Conservation (phyloP, 768 basidiomycete species). For the Dictyophora rubrovolvata region DNA sequence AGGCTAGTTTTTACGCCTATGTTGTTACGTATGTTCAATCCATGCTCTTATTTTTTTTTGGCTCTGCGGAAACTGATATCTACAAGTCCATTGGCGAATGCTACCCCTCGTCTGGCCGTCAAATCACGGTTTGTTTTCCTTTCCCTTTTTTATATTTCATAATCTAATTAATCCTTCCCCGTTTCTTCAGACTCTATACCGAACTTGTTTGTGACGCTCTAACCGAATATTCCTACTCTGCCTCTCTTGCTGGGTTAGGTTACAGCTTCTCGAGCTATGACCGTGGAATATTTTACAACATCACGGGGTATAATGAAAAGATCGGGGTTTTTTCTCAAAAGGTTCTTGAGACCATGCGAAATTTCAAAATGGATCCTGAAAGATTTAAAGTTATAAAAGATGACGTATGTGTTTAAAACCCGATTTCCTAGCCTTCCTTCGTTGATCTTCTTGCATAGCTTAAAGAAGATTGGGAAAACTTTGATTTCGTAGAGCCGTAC, state of each 20-base stretch:
- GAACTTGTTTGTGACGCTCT: conserved; percentile 84
- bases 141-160: neutral
- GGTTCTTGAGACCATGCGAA: conserved; percentile 59
- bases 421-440: neutral
- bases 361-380: conserved; percentile 53
- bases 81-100: conserved; percentile 45
- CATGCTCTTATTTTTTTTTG: conserved; percentile 1
- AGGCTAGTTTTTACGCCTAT: conserved; percentile 25
- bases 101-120: conserved; percentile 59
- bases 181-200: conserved; percentile 50
- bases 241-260: conserved; percentile 78
- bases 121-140: conserved; percentile 50
- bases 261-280: conserved; percentile 57
- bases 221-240: conserved; percentile 86
- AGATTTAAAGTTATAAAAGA: conserved; percentile 78
- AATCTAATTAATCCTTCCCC: conserved; percentile 1
- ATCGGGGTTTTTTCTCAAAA: conserved; percentile 58
- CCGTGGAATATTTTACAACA: conserved; percentile 55
- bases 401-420: conserved; percentile 41
- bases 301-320: conserved; percentile 91
- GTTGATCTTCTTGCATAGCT: conserved; percentile 32
- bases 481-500: conserved; percentile 78
- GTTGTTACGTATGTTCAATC: neutral
- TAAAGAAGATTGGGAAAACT: conserved; percentile 75
- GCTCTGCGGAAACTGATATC: neutral